Evolutionary conservation across 2,329 filamentous ascomycete species (phyloP).

Genomic region (Zasmidium citrigriseum): DNA sequence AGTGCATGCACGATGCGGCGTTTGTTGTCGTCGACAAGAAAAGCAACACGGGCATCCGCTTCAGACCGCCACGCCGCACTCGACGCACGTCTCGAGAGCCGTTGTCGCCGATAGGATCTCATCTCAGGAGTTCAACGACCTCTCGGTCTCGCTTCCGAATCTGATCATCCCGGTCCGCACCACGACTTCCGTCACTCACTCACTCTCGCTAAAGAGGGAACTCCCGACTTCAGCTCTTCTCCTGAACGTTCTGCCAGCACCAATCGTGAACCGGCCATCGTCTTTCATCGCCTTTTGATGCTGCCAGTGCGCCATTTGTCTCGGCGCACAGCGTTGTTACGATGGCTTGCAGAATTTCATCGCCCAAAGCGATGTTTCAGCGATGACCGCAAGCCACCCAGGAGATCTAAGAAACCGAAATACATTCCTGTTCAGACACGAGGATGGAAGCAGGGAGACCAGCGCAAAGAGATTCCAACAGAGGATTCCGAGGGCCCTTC

Average conservation of each 20-base stretch:
- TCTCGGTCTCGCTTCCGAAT: not conserved
- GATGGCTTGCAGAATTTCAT: not conserved
- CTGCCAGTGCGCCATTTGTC: conserved; percentile 20
- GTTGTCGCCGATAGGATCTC: not conserved
- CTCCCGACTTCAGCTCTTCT: not conserved
- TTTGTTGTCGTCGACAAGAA: not conserved
- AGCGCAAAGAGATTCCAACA: not conserved
- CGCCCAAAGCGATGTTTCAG: not conserved
- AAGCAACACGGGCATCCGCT: not conserved
- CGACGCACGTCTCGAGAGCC: not conserved
- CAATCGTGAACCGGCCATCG: not conserved
- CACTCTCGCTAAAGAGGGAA: not conserved
- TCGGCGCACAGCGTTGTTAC: conserved; percentile 8
- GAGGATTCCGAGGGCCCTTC: conserved; percentile 31
- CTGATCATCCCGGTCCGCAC: not conserved
- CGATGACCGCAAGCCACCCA: not conserved
- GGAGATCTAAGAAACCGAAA: not conserved
- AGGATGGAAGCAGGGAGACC: not conserved
- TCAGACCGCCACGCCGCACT: not conserved
- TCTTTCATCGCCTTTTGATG: conserved; percentile 21
- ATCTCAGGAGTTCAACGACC: not conserved
- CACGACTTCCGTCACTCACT: not conserved
- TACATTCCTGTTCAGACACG: not conserved
- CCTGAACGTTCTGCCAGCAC: not conserved
- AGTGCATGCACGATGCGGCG: not conserved